Base-by-base conservation (phyloP, 805 yeast species). In the Hanseniaspora occidentalis region DNA sequence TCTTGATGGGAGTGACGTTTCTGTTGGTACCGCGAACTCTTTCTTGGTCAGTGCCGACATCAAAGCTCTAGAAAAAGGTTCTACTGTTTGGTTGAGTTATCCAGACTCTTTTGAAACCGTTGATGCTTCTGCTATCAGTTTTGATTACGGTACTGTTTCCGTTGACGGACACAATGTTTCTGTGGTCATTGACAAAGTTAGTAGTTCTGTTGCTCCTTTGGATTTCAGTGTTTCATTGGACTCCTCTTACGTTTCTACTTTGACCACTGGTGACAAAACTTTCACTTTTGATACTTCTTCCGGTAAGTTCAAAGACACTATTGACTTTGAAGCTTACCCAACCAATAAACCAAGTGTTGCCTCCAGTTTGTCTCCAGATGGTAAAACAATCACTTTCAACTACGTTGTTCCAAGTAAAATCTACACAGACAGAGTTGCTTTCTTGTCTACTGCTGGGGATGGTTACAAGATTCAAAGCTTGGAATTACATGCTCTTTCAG, bases 341-440 rank as follows among this genome's bases (percentile, higher is more conserved):
- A 21, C 23, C 13, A 23, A 25, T 34, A 16, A 23, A 23, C 37
- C 37, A 25, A 16, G 38, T 17, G 26, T 23, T 13, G 26, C n/a
- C n/a, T 40, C 29, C 31, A 37, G 22, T 29, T 23, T 41, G 22
- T 13, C 16, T 29, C 4, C 18, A n/a, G 36, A 27, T 22, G 31
- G 23, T 13, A 35, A 29, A 16, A 37, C 27, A 11, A 23, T 42
- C 18, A 13, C 26, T 36, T 43, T 25, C 35, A 22, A 35, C 16
- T 17, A 40, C 27, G 27, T 37, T 33, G 27, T 43, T 23, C 44
- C 46, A 26, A 27, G 25, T 9, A 35, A 9, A 5, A 23, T 18
- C 34, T 77, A 57, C 50, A 56, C 77, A 24, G 83, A 84, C 34
- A 64, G 77, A 27, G 79, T 84, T 24, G 74, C 69, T 25, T 51